phyloP scores from a whole-genome alignment of 1,284 basidiomycete species.

The Ceratobasidium sp. region DNA sequence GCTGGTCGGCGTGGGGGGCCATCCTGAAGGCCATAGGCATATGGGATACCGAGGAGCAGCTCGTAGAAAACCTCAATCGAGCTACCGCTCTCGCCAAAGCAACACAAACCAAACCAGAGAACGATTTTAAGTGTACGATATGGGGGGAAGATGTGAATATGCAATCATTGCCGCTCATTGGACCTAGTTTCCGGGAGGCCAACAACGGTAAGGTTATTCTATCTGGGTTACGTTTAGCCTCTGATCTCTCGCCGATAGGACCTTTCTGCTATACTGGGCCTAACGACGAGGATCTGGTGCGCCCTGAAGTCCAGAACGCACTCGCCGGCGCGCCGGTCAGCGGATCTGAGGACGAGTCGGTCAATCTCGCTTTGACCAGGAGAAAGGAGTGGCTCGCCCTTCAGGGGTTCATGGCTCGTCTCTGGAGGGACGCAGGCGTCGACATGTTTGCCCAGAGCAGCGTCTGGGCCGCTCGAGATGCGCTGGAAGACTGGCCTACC shows the following conservation, averaged over 20 bases:
- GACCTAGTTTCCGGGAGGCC: slow-evolving; percentile 31
- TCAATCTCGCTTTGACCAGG: not conserved
- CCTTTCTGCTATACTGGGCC: slow-evolving; percentile 19
- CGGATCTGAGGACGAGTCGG: not conserved
- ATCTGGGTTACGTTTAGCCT: not conserved
- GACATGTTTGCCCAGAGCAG: not conserved
- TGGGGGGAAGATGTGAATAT: slow-evolving; percentile 28
- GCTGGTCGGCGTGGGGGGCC: slow-evolving; percentile 25
- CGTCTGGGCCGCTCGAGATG: slow-evolving; percentile 32
- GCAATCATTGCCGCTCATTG: slow-evolving; percentile 20
- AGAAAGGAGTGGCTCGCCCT: slow-evolving; percentile 13
- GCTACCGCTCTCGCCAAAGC: slow-evolving; percentile 13
- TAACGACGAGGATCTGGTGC: slow-evolving; percentile 3
- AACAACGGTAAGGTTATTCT: slow-evolving; percentile 16
- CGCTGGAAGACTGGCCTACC: slow-evolving; percentile 30
- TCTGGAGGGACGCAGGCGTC: slow-evolving; percentile 3
- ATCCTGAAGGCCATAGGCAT: not conserved
- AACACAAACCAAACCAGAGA: not conserved
- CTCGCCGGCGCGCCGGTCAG: not conserved
- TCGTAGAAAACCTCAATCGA: not conserved
- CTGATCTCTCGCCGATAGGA: slow-evolving; percentile 7
- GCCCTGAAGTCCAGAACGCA: slow-evolving; percentile 31
- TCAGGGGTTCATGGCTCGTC: slow-evolving; percentile 18
- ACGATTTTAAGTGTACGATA: slow-evolving; percentile 16
- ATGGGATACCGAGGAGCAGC: slow-evolving; percentile 1